Evolutionary conservation across 495 filamentous ascomycete genomes (phyloP), one percentile per base, ranked within the genome.

Genomic region (Penicillium psychrofluorescens): DNA sequence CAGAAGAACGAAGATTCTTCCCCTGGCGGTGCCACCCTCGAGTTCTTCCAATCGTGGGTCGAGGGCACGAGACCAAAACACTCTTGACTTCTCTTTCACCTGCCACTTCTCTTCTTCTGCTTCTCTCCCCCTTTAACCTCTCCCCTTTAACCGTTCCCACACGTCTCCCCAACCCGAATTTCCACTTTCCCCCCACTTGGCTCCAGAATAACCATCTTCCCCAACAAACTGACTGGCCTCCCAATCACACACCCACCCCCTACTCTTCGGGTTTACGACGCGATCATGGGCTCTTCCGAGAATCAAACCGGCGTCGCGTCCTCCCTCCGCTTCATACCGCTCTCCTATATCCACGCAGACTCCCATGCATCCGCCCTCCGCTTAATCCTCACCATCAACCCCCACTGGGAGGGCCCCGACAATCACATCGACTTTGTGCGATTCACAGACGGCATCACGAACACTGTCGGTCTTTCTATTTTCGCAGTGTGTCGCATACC

Each of bases 401-500:
- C 88, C 7, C 78, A 91, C 53, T 98, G 92, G 92, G 76, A 83
- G 46, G 72, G 77, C 12, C 66, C 75, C 1, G 78, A 75, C 40
- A 88, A 86, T 43, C 79, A 81, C n/a, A 77, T 98, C 48, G 85
- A 90, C 59, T 88, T 97, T 53, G 75, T 88, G 38, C 80, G 83
- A 37, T 98, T 97, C 71, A 98, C 87, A 27, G 92, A 98, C 59
- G 92, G 92, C 51, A 98, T 98, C 63, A 98, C 92, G 36, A 98
- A 98, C 65, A 96, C 91, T 47, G 83, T 86, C 66, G 48, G 79
- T 79, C 53, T 38, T 22, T 22, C 22, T 3, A 22, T 22, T 22
- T 4, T 22, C 22, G 22, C 22, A 22, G 22, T 4, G 22, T 22
- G 22, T 22, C 2, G 22, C 22, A 4, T 22, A 4, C 22, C 36